Conservation (phyloP, 805 yeast genomes). For the Jamesozyma lodderae region DNA sequence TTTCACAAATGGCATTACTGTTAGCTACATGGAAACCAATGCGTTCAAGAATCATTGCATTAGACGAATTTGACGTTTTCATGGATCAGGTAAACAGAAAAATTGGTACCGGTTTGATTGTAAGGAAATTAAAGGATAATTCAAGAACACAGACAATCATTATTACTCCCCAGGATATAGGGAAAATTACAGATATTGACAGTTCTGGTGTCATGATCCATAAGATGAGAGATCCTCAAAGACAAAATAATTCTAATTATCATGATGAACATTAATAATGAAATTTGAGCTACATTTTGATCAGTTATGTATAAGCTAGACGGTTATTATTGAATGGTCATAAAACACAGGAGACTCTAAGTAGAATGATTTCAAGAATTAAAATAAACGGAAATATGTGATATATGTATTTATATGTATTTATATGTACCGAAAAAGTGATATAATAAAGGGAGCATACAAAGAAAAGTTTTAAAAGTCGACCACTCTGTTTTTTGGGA, state of each 20-base stretch:
- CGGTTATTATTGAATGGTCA: no score
- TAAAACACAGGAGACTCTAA: no score
- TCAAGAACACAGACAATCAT: slow-evolving; percentile 78
- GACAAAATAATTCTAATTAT: slow-evolving; percentile 24
- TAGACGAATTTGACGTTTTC: slow-evolving; percentile 95
- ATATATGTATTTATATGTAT: no score
- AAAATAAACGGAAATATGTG: no score
- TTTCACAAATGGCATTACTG: slow-evolving; percentile 79
- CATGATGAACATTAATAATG: no score
- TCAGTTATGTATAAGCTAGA: no score
- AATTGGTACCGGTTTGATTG: slow-evolving; percentile 64
- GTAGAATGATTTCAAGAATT: no score
- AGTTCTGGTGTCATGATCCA: slow-evolving; percentile 55
- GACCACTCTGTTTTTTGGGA: slow-evolving; percentile 48
- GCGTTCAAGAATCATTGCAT: slow-evolving; percentile 78
- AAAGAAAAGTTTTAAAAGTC: slow-evolving; percentile 39
- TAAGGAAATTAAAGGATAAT: slow-evolving; percentile 51
- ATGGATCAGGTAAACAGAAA: slow-evolving; percentile 92
- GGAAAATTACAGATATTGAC: slow-evolving; percentile 51
- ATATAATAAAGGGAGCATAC: neutral
- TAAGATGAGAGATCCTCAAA: slow-evolving; percentile 40
- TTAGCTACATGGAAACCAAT: slow-evolving; percentile 89
- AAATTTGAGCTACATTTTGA: no score
- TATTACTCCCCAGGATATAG: slow-evolving; percentile 89
- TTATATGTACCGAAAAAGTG: no score